These are phyloP conservation scores for Mallotus repandus DNA, from an alignment of 441 rosid genomes.

Conservation along the genomic window DNA sequence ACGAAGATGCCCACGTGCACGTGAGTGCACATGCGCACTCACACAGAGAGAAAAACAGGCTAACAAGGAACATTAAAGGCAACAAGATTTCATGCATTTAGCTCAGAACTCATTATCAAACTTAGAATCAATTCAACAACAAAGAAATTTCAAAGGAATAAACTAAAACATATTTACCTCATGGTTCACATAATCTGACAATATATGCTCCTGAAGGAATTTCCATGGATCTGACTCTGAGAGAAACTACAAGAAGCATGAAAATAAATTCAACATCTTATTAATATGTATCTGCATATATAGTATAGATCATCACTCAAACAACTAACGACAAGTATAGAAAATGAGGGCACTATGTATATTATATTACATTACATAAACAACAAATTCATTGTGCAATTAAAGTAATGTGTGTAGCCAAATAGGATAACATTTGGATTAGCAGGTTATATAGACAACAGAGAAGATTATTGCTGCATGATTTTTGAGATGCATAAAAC, in stretches of 20 bases:
- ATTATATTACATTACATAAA: not conserved
- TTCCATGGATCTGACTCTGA: constrained; percentile 90
- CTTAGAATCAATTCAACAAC: constrained; percentile 15
- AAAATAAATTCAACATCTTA: constrained; percentile 11
- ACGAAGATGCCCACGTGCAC: not conserved
- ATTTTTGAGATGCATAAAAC: not conserved
- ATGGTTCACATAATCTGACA: constrained; percentile 73
- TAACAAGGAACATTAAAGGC: not conserved
- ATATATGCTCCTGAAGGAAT: constrained; percentile 72
- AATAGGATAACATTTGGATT: not conserved
- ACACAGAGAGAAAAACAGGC: no score
- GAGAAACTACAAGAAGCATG: constrained; percentile 61
- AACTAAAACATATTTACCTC: constrained; percentile 54
- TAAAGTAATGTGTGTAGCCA: constrained; percentile 1
- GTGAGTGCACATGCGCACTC: not conserved
- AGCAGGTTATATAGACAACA: not conserved
- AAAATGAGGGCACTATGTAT: not conserved
- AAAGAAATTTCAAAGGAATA: constrained; percentile 10
- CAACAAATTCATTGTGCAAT: not conserved
- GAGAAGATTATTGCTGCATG: not conserved
- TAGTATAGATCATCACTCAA: constrained; percentile 14
- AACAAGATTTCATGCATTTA: not conserved
- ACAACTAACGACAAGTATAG: constrained; percentile 4
- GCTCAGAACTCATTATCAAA: not conserved
- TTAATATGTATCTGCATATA: constrained; percentile 20